Evolutionary conservation across 306 rosid genomes (phyloP), one percentile per base, ranked within the genome.

Genomic region (Pyrus pyrifolia): DNA sequence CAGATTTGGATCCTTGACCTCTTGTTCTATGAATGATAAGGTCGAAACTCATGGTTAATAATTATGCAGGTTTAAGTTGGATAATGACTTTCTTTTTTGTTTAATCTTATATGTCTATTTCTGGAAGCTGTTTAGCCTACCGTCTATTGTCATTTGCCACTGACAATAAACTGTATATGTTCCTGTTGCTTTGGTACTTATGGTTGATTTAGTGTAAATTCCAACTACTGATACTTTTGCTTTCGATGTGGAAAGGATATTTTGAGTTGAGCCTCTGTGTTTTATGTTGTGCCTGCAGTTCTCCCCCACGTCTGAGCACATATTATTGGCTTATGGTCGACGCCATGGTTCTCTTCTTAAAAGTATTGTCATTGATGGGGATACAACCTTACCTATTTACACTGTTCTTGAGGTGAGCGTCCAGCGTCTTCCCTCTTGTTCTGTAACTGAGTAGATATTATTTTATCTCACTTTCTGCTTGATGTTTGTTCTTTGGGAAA

Each of bases 301-400:
- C 82, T 88, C 92, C 51, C 92, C 92, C 45, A 88, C 92, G 12
- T 83, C 89, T 23, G 89, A 88, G 75, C 92, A 86, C 74, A 67
- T 86, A 64, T 67, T 88, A 75, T 86, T 88, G 75, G 92, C 92
- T 55, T 88, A 88, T 19, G 88, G 92, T 33, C 86, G 92, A 8
- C 86, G 92, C 19, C 89, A 88, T 75, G 79, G 83, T 69, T 88
- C 89, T 63, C 92, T 88, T 72, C 88, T 88, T 55, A 95, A 91
- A 82, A 90, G 93, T 81, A 85, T 95, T 77, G 92, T 92, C 69
- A 86, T 92, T 73, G 99, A 95, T 83, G 97, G 96, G 49, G 96
- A 95, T 82, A 89, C 93, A 79, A 95, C 99, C 4, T 73, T 91
- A 63, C 97, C 99, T 55, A 88, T 92, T 68, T 95, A 95, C 75